Conservation (phyloP, 345 rosid species). For the Syzygium aromaticum region DNA sequence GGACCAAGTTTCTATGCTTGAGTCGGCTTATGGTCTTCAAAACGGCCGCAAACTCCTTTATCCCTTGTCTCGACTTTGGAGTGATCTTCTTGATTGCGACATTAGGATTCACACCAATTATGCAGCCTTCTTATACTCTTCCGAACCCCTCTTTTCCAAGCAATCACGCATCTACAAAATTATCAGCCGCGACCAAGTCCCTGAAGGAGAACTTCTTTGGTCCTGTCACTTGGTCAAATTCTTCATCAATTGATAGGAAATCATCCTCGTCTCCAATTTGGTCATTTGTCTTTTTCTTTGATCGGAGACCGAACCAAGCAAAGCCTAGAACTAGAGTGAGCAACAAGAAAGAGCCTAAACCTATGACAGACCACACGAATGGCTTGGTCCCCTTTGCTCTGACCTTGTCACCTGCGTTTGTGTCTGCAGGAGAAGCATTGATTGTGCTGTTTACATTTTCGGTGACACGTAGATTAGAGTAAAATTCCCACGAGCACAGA, state of each 20-base stretch:
- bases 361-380: not conserved
- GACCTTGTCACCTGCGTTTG: not conserved
- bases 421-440: not conserved
- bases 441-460: not conserved
- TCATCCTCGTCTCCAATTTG: not conserved
- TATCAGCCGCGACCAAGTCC: not conserved
- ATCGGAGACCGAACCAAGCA: not conserved
- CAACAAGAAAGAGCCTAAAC: not conserved
- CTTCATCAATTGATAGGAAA: not conserved
- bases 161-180: not conserved
- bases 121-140: not conserved
- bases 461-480: not conserved
- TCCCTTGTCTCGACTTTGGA: not conserved
- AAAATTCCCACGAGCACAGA: constrained; percentile 6
- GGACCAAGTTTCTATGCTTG: rapidly evolving
- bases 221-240: not conserved
- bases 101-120: not conserved
- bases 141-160: not conserved
- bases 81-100: not conserved
- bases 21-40: not conserved
- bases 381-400: not conserved
- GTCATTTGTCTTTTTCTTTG: not conserved
- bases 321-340: not conserved
- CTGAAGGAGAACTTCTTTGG: not conserved
- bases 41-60: not conserved